Base-by-base conservation (phyloP, 441 rosid genomes). In the Eruca vesicaria region DNA sequence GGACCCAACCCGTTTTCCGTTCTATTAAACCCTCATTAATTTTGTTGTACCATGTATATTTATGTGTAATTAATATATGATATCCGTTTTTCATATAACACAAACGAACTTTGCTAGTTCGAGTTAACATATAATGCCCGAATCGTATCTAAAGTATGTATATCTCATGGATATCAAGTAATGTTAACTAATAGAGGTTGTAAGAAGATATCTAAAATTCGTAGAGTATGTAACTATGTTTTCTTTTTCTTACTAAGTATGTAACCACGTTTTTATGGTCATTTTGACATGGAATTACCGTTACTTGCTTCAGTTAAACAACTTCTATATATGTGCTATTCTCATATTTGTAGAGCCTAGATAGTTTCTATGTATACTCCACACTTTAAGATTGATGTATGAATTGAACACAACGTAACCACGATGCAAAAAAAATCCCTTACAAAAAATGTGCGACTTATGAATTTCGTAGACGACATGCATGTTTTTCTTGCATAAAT, bases 1-100 rank as follows among this genome's bases (percentile, higher is more conserved):
- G 96, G 77, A 18, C 85, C 89, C 78, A 66, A 48, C 69, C 85
- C 78, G 84, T 85, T 84, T 67, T 69, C 88, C 76, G 61, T 79
- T 76, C 36, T 58, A 43, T 20, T 66, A 23, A 71, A 57, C 59
- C 50, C 29, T 18, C 32, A 35, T 2, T 35, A 35, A 35, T 35
- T 35, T 35, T 35, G 41, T 35, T 35, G 9, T 43, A 43, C 50
- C 50, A 41, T 41, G 50, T 41, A 41, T 14, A 41, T 41, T 41
- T 41, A 41, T 41, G 48, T 41, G 52, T 43, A 43, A n/a, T 6
- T 43, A 43, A 29, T 28, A 29, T 29, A 29, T 29, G 31, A 28
- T 28, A 28, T 28, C 2, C 31, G 31, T 28, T 28, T 28, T 28
- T 23, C 28, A 23, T 23, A 23, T 3, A 26, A 1, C 29, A 26